A percentile compares a stretch with the other conserved stretches of the same genome.
phyloP scores from a whole-genome alignment of 1,284 basidiomycete species.

The Apiotrichum akiyoshidainum region DNA sequence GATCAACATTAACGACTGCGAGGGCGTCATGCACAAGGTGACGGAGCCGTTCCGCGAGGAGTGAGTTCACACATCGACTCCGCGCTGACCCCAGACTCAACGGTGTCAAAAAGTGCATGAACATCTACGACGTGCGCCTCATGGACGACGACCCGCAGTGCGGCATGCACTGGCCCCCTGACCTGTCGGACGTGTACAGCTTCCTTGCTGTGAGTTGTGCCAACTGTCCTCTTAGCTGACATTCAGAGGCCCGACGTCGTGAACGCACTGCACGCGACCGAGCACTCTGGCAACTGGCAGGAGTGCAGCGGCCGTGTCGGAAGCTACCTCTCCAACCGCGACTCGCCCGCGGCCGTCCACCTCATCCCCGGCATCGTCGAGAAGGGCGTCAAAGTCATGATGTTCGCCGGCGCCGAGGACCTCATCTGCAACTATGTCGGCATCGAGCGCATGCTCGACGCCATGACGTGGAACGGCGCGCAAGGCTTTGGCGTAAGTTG shows the following conservation, averaged over 20 bases:
- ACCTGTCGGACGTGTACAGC: conserved; percentile 68
- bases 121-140: conserved; percentile 90
- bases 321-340: conserved; percentile 59
- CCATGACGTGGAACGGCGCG: conserved; percentile 77
- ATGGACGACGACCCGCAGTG: conserved; percentile 83
- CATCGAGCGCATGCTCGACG: conserved; percentile 76
- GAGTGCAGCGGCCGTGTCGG: conserved; percentile 79
- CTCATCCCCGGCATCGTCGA: conserved; percentile 73
- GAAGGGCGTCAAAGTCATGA: conserved; percentile 73
- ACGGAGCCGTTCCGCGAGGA: conserved; percentile 61
- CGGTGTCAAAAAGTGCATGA: conserved; percentile 74
- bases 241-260: conserved; percentile 73
- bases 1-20: conserved; percentile 66
- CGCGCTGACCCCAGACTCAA: conserved; percentile 58
- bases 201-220: conserved; percentile 69
- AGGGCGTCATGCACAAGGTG: conserved; percentile 63
- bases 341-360: conserved; percentile 69
- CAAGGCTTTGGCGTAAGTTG: conserved; percentile 75
- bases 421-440: conserved; percentile 95
- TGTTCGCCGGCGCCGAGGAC: conserved; percentile 95
- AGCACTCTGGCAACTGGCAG: conserved; percentile 76
- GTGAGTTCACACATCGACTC: conserved; percentile 53
- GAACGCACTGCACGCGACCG: conserved; percentile 72
- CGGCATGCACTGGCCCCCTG: conserved; percentile 98
- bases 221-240: neutral